Evolutionary conservation across 352 stramenopile species (phyloP).

Genomic region (Phytopythium helicoides): DNA sequence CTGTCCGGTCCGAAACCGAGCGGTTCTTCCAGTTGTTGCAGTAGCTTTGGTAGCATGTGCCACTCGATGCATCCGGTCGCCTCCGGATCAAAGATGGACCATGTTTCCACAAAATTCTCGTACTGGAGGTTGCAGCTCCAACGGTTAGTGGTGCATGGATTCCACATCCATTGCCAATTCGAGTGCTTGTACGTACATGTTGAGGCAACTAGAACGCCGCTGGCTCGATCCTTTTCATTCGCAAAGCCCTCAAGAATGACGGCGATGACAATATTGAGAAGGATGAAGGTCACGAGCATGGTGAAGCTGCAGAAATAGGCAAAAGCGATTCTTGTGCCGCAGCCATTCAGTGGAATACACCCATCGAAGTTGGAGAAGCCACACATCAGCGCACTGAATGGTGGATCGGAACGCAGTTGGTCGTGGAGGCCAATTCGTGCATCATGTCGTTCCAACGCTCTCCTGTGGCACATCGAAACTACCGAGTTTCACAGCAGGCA

Average conservation of each 20-base stretch:
- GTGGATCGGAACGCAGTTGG: conserved; percentile 24
- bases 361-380: conserved; percentile 32
- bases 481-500: background rate
- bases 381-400: conserved; percentile 40
- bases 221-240: conserved; percentile 65
- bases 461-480: conserved; percentile 84
- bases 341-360: conserved; percentile 54
- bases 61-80: conserved; percentile 77
- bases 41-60: conserved; percentile 53
- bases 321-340: conserved; percentile 37
- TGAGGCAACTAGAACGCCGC: conserved; percentile 33
- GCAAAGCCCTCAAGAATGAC: conserved; percentile 86
- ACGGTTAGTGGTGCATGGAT: no score
- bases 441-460: conserved; percentile 89
- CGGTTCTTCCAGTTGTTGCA: conserved; percentile 62
- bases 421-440: conserved; percentile 52
- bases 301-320: conserved; percentile 80
- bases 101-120: conserved; percentile 56
- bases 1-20: conserved; percentile 56
- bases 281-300: conserved; percentile 76
- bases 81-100: conserved; percentile 65
- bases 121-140: no score
- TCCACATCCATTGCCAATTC: no score
- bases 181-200: conserved; percentile 43
- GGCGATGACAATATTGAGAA: conserved; percentile 89